Conservation (phyloP, 139 green algal genomes). For the Chlamydomonas sp. region DNA sequence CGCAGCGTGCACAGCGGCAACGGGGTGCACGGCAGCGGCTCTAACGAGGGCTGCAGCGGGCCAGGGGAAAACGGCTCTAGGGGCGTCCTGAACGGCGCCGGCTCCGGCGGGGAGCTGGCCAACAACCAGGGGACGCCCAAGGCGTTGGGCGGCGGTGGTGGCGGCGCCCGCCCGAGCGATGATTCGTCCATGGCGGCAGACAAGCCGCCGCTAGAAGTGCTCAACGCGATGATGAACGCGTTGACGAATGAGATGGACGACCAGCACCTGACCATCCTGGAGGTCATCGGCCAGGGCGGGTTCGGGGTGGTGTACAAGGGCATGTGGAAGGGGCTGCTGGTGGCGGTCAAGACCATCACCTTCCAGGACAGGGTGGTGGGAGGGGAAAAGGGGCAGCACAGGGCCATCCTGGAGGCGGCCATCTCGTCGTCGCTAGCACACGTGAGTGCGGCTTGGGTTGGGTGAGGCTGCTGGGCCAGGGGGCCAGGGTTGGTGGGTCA, state of each 20-base stretch:
- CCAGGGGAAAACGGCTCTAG: no score
- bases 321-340: slow-evolving; percentile 56
- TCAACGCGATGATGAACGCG: slow-evolving; percentile 18
- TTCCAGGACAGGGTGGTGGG: slow-evolving; percentile 49
- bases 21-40: not conserved
- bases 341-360: slow-evolving; percentile 60
- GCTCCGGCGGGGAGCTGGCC: not conserved
- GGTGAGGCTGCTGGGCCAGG: not conserved
- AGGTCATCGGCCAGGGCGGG: slow-evolving; percentile 48
- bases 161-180: slow-evolving; percentile 9
- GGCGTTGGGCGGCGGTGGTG: not conserved
- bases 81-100: not conserved
- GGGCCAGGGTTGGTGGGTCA: not conserved
- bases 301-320: slow-evolving; percentile 52
- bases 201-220: slow-evolving; percentile 23
- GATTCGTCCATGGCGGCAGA: not conserved
- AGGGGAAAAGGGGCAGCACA: slow-evolving; percentile 37
- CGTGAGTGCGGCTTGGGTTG: not conserved
- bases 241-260: slow-evolving; percentile 34
- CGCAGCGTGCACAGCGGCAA: not conserved
- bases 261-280: slow-evolving; percentile 45
- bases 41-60: no score
- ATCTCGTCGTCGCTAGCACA: slow-evolving; percentile 48
- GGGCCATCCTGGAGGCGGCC: slow-evolving; percentile 53
- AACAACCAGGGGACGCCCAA: not conserved